Evolutionary conservation across 352 stramenopile species (phyloP).

Genomic region (Globisporangium viniferum): DNA sequence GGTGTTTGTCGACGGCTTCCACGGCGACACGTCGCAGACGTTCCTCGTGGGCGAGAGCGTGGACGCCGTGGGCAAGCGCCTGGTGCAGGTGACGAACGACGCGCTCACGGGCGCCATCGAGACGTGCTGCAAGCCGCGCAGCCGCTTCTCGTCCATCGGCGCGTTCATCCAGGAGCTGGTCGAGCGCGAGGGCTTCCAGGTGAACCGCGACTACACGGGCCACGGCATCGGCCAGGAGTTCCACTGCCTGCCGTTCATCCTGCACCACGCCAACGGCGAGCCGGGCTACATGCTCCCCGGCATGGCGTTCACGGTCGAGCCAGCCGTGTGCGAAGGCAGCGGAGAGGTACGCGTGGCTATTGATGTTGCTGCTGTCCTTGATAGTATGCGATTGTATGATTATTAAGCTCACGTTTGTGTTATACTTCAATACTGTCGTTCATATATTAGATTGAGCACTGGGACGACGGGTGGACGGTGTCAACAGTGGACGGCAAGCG

Average conservation of each 20-base stretch:
- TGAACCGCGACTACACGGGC: conserved; percentile 92
- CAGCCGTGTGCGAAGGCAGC: conserved; percentile 92
- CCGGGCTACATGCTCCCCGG: conserved; percentile 84
- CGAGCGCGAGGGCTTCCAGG: conserved; percentile 66
- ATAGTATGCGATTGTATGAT: not conserved
- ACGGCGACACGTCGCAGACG: conserved; percentile 98
- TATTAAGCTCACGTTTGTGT: not conserved
- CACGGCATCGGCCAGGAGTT: conserved; percentile 96
- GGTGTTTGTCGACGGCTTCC: conserved; percentile 91
- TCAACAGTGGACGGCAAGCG: conserved; percentile 91
- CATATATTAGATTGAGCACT: conserved; percentile 71
- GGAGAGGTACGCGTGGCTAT: conserved; percentile 54
- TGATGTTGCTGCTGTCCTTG: not conserved
- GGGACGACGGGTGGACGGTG: conserved; percentile 97
- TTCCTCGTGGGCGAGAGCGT: conserved; percentile 91
- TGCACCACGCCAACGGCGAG: conserved; percentile 86
- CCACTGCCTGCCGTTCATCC: conserved; percentile 94
- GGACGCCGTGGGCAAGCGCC: conserved; percentile 75
- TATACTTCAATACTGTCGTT: conserved; percentile 5
- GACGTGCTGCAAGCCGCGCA: conserved; percentile 88
- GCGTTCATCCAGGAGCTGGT: conserved; percentile 91
- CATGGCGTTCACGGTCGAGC: conserved; percentile 99
- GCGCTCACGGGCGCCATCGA: conserved; percentile 85
- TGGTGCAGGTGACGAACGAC: conserved; percentile 90
- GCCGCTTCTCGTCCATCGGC: conserved; percentile 93